Conservation (phyloP, 257 asterid genomes). For the Cordia subcordata region DNA sequence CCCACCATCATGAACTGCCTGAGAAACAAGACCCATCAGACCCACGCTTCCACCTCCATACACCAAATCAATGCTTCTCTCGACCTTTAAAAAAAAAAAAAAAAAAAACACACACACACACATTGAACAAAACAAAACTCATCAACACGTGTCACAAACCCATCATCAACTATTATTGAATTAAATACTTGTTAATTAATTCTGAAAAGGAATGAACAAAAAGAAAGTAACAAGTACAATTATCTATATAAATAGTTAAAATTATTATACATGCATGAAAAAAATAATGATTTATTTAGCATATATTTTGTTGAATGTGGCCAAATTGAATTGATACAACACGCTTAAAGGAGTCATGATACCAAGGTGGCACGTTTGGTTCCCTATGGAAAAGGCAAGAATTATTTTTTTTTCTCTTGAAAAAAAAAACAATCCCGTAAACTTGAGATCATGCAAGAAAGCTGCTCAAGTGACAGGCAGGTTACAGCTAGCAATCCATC, state of each 20-base stretch:
- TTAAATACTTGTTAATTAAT: background rate
- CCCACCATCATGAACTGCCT: slow-evolving; percentile 99
- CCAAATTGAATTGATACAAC: too few species aligned
- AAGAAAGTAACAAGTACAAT: too few species aligned
- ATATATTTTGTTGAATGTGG: too few species aligned
- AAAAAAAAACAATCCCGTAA: slow-evolving; percentile 8
- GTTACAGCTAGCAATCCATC: slow-evolving; percentile 59
- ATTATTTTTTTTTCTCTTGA: slow-evolving; percentile 5
- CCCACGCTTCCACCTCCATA: slow-evolving; percentile 99
- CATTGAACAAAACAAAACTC: slow-evolving; percentile 19
- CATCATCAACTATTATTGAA: slow-evolving; percentile 7
- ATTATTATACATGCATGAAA: background rate
- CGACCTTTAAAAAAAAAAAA: slow-evolving; percentile 60
- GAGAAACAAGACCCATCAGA: slow-evolving; percentile 97
- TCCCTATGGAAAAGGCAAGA: slow-evolving; percentile 43
- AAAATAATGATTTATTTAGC: background rate
- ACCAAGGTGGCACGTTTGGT: slow-evolving; percentile 81
- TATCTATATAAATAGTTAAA: background rate
- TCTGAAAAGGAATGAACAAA: background rate
- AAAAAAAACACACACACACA: too few species aligned
- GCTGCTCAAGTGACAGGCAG: slow-evolving; percentile 60
- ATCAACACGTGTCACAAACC: slow-evolving; percentile 34
- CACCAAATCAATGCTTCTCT: slow-evolving; percentile 86
- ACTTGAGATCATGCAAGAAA: slow-evolving; percentile 71
- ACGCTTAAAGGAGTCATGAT: slow-evolving; percentile 58